These are phyloP conservation scores for Heritiera littoralis DNA, from an alignment of 345 rosid species.

Conservation along the genomic window DNA sequence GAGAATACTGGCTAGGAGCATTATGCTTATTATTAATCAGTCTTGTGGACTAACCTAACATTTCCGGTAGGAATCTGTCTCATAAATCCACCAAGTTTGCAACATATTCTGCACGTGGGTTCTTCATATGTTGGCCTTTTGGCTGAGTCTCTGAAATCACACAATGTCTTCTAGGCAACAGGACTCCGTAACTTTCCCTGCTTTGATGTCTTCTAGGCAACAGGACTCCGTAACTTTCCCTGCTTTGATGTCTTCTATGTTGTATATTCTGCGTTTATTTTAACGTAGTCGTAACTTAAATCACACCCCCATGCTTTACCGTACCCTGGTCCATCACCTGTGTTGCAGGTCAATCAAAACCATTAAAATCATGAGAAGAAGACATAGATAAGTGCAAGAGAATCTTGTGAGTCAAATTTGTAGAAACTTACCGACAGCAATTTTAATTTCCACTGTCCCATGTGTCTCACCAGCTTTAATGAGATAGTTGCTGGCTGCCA, in stretches of 20 bases:
- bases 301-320: constrained; percentile 95
- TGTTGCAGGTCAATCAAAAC: constrained; percentile 19
- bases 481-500: constrained; percentile 70
- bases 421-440: constrained; percentile 59
- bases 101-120: too few species aligned
- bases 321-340: constrained; percentile 64
- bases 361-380: background rate
- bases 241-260: constrained; percentile 33
- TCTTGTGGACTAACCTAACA: background rate
- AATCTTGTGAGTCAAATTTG: background rate
- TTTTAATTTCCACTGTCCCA: constrained; percentile 62
- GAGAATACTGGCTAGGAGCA: background rate
- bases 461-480: constrained; percentile 76
- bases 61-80: background rate
- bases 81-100: background rate
- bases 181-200: too few species aligned
- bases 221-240: too few species aligned
- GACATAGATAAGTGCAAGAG: background rate
- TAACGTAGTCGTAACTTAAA: constrained; percentile 82
- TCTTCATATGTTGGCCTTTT: background rate
- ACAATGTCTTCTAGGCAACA: too few species aligned
- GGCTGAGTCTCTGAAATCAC: background rate
- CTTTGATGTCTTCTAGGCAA: too few species aligned
- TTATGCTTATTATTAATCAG: background rate
- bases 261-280: constrained; percentile 86